Conservation (phyloP, 768 basidiomycete species). For the Albatrellus ellisii region DNA sequence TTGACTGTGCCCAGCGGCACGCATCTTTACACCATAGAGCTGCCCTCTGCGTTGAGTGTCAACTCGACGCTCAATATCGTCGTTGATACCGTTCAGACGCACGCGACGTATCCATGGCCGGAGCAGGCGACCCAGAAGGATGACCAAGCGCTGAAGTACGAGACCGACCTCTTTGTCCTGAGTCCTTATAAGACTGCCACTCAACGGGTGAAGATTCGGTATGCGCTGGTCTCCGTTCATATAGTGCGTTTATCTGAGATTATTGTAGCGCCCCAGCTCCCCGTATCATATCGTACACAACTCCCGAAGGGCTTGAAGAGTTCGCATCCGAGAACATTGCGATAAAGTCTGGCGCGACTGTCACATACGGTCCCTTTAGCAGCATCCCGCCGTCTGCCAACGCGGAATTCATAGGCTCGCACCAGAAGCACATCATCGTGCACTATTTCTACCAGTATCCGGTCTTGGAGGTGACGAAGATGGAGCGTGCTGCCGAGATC, state of each 20-base stretch:
- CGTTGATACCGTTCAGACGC: conserved; percentile 66
- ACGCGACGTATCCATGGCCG: conserved; percentile 70
- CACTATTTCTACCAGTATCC: conserved; percentile 82
- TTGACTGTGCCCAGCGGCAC: conserved; percentile 21
- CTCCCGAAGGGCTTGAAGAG: conserved; percentile 43
- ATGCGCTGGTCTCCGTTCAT: conserved; percentile 17
- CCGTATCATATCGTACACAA: conserved; percentile 57
- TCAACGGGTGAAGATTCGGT: conserved; percentile 85
- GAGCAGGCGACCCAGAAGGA: conserved; percentile 59
- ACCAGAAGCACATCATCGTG: conserved; percentile 55
- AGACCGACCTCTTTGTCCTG: conserved; percentile 63
- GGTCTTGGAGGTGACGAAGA: conserved; percentile 57
- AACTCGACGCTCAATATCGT: conserved; percentile 64
- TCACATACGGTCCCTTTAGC: conserved; percentile 85
- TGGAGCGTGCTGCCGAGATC: conserved; percentile 75
- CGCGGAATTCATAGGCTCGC: conserved; percentile 36
- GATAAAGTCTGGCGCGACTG: conserved; percentile 62
- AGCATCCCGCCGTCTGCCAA: conserved; percentile 54
- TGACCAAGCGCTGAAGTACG: conserved; percentile 68
- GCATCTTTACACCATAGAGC: conserved; percentile 44
- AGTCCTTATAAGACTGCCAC: conserved; percentile 74
- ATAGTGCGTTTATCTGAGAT: not conserved
- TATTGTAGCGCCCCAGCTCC: conserved; percentile 51
- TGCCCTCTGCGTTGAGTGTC: conserved; percentile 45
- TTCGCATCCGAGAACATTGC: conserved; percentile 49